Percentiles rank a stretch among this genome's conserved stretches.
Evolutionary conservation across 352 stramenopile species (phyloP).

Genomic region (Phytophthora chlamydospora): DNA sequence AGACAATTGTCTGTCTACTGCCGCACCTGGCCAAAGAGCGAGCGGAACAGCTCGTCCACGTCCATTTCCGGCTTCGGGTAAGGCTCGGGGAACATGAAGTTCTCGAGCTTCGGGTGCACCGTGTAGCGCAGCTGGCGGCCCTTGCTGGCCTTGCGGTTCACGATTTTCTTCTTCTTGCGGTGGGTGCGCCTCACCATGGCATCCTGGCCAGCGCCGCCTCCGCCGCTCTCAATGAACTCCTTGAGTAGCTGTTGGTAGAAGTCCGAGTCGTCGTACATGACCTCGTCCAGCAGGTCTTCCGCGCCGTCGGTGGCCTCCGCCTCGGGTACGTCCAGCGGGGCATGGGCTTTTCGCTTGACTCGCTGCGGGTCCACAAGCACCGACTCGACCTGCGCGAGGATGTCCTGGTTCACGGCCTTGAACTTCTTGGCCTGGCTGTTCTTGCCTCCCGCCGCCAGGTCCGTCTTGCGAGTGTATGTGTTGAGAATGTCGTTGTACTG

Average conservation of each 20-base stretch:
- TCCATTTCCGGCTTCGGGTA: slow-evolving; percentile 81
- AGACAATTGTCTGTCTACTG: slow-evolving; percentile 28
- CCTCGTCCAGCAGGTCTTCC: slow-evolving; percentile 72
- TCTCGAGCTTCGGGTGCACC: slow-evolving; percentile 88
- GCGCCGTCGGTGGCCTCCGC: slow-evolving; percentile 37
- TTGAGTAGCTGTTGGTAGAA: slow-evolving; percentile 91
- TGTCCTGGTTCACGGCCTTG: slow-evolving; percentile 89
- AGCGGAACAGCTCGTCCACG: slow-evolving; percentile 85
- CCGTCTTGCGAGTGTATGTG: slow-evolving; percentile 78
- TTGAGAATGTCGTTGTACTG: slow-evolving; percentile 88
- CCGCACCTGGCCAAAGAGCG: slow-evolving; percentile 75
- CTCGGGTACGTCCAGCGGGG: slow-evolving; percentile 47
- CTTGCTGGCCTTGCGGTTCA: slow-evolving; percentile 91
- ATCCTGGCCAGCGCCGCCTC: slow-evolving; percentile 52
- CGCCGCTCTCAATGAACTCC: slow-evolving; percentile 86
- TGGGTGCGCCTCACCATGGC: slow-evolving; percentile 61
- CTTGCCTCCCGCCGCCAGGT: slow-evolving; percentile 55
- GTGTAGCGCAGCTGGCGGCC: slow-evolving; percentile 83
- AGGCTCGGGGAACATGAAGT: slow-evolving; percentile 91
- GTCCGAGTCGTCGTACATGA: slow-evolving; percentile 89
- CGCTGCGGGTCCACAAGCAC: slow-evolving; percentile 83
- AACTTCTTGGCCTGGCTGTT: slow-evolving; percentile 84
- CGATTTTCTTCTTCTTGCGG: slow-evolving; percentile 86
- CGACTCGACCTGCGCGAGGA: slow-evolving; percentile 84
- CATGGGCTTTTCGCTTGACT: slow-evolving; percentile 86